Conservation (phyloP, 805 yeast species). For the Candida morakotiae region DNA sequence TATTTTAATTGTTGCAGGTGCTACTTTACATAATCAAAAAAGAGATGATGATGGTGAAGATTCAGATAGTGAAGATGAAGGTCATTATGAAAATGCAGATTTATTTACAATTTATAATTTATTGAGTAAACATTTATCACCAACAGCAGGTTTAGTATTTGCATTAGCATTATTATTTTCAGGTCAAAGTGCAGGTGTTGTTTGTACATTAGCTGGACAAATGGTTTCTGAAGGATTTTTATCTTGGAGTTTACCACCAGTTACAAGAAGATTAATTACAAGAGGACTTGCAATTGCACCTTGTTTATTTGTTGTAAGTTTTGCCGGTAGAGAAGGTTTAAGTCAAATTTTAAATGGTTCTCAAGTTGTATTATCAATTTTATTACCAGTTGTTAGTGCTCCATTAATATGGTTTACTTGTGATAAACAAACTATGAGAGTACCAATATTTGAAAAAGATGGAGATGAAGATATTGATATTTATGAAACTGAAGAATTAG, state of each 20-base stretch:
- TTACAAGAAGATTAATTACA: conserved; percentile 73
- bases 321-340: conserved; percentile 79
- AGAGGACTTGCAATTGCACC: conserved; percentile 83
- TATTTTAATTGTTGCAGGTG: conserved; percentile 86
- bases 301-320: conserved; percentile 67
- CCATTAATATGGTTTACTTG: conserved; percentile 84
- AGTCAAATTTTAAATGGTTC: conserved; percentile 70
- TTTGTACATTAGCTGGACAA: conserved; percentile 90
- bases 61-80: conserved; percentile 11
- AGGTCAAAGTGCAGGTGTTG: conserved; percentile 95
- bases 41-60: conserved; percentile 10
- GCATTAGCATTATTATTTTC: conserved; percentile 84
- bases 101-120: conserved; percentile 74
- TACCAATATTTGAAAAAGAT: conserved; percentile 33
- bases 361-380: conserved; percentile 77
- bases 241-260: conserved; percentile 76
- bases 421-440: conserved; percentile 61
- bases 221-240: conserved; percentile 90
- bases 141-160: conserved; percentile 84
- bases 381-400: conserved; percentile 83
- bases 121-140: conserved; percentile 65
- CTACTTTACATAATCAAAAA: conserved; percentile 54
- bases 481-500: conserved; percentile 11
- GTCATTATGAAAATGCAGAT: conserved; percentile 52
- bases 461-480: conserved; percentile 23